Evolutionary conservation across 768 basidiomycete genomes (phyloP).

Genomic region (Rhizopogon salebrosus): DNA sequence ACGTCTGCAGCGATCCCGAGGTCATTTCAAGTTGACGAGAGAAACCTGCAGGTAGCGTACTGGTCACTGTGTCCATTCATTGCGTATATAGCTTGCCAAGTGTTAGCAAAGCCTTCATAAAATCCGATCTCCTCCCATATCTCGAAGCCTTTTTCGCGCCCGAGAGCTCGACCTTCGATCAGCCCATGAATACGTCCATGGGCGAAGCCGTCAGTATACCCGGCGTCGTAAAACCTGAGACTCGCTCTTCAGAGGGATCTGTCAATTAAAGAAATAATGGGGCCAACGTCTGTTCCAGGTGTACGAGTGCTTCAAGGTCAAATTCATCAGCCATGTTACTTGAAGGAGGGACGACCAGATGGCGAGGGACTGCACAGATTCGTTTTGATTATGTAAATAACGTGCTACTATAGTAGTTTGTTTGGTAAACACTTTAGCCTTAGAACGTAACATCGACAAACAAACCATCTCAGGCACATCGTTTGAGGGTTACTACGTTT

Average conservation of each 20-base stretch:
- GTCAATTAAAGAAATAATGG: background rate
- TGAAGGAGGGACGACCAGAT: background rate
- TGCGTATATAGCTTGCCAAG: slow-evolving; percentile 56
- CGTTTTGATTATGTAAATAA: no score
- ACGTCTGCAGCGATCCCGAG: slow-evolving; percentile 36
- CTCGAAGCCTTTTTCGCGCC: slow-evolving; percentile 87
- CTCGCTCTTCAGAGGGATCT: slow-evolving; percentile 4
- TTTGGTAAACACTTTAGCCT: background rate
- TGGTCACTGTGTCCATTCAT: slow-evolving; percentile 40
- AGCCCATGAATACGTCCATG: slow-evolving; percentile 89
- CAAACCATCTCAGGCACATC: no score
- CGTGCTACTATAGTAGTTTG: background rate
- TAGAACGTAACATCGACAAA: background rate
- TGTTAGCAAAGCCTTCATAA: slow-evolving; percentile 78
- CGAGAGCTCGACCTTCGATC: slow-evolving; percentile 87
- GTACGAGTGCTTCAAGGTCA: slow-evolving; percentile 55
- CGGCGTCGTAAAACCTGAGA: slow-evolving; percentile 72
- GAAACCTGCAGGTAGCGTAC: slow-evolving; percentile 30
- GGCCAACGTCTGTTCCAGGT: slow-evolving; percentile 59
- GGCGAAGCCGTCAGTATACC: slow-evolving; percentile 70
- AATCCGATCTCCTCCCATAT: slow-evolving; percentile 97
- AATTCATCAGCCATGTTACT: slow-evolving; percentile 26
- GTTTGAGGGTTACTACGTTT: no score
- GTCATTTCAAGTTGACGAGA: background rate
- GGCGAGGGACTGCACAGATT: no score